Base-by-base conservation (phyloP, 805 yeast species). In the Starmerella stigmatis region DNA sequence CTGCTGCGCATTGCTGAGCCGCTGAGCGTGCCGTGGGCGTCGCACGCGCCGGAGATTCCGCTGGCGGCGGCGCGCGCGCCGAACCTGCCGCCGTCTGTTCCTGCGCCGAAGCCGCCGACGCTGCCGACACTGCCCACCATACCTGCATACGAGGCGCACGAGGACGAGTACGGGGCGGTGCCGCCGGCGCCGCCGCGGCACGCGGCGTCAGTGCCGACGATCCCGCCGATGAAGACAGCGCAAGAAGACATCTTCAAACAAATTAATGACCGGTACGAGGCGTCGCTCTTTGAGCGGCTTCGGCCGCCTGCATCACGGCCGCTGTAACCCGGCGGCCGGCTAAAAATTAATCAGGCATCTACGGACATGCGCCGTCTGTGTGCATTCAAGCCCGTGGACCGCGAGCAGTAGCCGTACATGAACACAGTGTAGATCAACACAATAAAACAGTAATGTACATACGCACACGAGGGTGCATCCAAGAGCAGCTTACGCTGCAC, bases 221-320 rank as follows among this genome's bases (percentile, higher is more conserved):
- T 36, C 23, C 27, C 23, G 16, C 33, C 20, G 25, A 13, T 19
- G 21, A 11, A 17, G 5, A 20, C 32, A 6, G 49, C 50, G 22
- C 57, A 55, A 36, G 57, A 52, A 9, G 56, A 52, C 35, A 52
- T 55, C 37, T 44, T 45, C 16, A 32, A 56, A 33, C 61, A 62
- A 45, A 59, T 64, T 48, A 64, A 64, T 39, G 64, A 57, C 31
- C 61, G 65, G 26, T 64, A 62, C 42, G 62, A 62, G 13, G 65
- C 60, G 28, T 60, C 66, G 5, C 51, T 63, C 40, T 59, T 59
- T 20, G 53, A 54, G 37, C 39, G 53, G 16, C 46, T 54, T 23
- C 44, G 49, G 23, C 53, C 54, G 20, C 37, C 43, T 27, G 34
- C 47, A 39, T 41, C 44, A 17, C 39, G 30, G 39, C 43, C 43